A percentile compares a stretch with the other conserved stretches of the same genome.
Evolutionary conservation across 2,329 filamentous ascomycete species (phyloP).

Genomic region (Apiospora sp.): DNA sequence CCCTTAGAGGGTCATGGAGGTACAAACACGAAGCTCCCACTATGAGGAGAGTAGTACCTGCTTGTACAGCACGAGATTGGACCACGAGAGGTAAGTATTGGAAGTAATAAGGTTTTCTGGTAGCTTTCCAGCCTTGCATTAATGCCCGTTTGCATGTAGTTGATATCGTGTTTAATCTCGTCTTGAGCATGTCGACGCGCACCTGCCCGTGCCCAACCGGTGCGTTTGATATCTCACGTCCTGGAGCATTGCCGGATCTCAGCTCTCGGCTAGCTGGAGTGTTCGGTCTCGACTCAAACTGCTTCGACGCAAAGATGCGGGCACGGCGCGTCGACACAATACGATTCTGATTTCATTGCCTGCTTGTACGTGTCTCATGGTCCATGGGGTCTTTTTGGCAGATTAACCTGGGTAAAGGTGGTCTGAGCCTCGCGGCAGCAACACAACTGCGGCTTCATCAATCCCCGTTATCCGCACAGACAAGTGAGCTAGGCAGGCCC

Average conservation of each 20-base stretch:
- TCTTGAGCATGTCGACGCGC: background rate
- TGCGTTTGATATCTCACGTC: background rate
- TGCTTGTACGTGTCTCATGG: constrained; percentile 15
- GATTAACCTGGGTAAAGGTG: constrained; percentile 19
- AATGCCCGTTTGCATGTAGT: constrained; percentile 2
- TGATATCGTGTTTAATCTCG: background rate
- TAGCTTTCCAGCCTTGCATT: constrained; percentile 9
- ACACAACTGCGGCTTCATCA: background rate
- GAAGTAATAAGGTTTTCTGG: constrained; percentile 4
- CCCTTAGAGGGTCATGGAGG: too few relatives aligned
- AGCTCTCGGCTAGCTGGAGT: background rate
- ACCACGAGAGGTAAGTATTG: background rate
- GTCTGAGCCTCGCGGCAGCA: constrained; percentile 10
- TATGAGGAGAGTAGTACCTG: background rate
- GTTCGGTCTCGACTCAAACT: background rate
- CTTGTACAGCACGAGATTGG: background rate
- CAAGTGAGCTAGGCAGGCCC: constrained; percentile 10
- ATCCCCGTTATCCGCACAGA: constrained; percentile 18
- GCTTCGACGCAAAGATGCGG: background rate
- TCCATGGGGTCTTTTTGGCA: constrained; percentile 4
- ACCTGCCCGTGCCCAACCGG: background rate
- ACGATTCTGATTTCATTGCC: background rate
- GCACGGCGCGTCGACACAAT: background rate
- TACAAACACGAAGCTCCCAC: background rate
- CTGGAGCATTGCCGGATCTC: background rate